Percentiles rank a stretch among this genome's conserved stretches.
Evolutionary conservation across 441 rosid species (phyloP).

Genomic region (Brassica balearica): DNA sequence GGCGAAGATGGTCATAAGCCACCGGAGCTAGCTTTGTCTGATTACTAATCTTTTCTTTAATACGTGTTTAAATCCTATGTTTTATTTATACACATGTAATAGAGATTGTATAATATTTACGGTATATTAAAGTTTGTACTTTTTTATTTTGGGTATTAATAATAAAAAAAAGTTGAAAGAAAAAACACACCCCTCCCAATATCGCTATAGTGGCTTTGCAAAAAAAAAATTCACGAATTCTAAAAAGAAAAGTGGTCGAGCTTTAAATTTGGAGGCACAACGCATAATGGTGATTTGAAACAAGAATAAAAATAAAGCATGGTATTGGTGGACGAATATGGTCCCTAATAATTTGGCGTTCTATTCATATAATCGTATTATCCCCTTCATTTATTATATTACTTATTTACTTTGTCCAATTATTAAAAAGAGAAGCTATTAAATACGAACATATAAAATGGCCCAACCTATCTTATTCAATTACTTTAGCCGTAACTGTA

Average conservation of each 20-base stretch:
- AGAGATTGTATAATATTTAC: no score
- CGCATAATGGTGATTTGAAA: constrained; percentile 14
- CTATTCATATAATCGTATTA: constrained; percentile 16
- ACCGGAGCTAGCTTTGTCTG: no score
- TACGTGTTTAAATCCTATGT: no score
- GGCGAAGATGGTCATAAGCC: no score
- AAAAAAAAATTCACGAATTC: constrained; percentile 5
- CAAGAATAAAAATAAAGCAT: constrained; percentile 25
- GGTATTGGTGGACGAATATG: constrained; percentile 29
- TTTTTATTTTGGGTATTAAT: no score
- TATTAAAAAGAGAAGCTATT: not conserved
- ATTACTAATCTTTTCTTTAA: no score
- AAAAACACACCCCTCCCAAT: not conserved
- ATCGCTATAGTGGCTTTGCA: constrained; percentile 2
- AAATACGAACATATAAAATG: not conserved
- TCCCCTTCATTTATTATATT: constrained; percentile 11
- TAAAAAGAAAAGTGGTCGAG: constrained; percentile 7
- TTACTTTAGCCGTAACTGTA: not conserved
- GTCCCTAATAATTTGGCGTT: constrained; percentile 27
- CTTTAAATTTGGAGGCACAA: not conserved
- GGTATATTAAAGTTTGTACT: no score
- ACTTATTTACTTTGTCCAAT: not conserved
- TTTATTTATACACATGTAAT: no score
- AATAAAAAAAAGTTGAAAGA: no score
- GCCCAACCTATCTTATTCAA: not conserved